Evolutionary conservation across 2,329 filamentous ascomycete species (phyloP).

Genomic region (Chaetomium olivaceum): DNA sequence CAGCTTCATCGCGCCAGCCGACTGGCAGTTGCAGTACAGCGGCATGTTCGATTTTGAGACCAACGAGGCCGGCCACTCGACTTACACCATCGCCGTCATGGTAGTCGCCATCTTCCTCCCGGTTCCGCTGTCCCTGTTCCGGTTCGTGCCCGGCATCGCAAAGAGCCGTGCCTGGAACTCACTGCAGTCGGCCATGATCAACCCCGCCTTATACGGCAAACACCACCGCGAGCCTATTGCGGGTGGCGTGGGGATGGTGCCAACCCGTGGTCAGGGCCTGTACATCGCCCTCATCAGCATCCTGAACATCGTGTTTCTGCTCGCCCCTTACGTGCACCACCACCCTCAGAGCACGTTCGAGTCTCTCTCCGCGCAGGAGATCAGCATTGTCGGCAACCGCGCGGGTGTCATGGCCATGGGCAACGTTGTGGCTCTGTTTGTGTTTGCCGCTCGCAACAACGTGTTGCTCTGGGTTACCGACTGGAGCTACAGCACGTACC

Average conservation of each 20-base stretch:
- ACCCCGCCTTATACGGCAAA: slow-evolving; percentile 38
- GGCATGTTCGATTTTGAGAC: slow-evolving; percentile 54
- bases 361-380: slow-evolving; percentile 29
- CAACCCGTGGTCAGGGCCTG: slow-evolving; percentile 40
- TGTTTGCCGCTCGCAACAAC: slow-evolving; percentile 42
- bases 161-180: slow-evolving; percentile 33
- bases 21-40: slow-evolving; percentile 48
- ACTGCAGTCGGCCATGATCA: slow-evolving; percentile 37
- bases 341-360: slow-evolving; percentile 36
- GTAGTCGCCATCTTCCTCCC: slow-evolving; percentile 36
- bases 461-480: slow-evolving; percentile 40
- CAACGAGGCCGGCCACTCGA: slow-evolving; percentile 41
- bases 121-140: slow-evolving; percentile 35
- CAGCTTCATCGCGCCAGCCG: slow-evolving; percentile 35
- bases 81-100: slow-evolving; percentile 34
- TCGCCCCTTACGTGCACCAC: slow-evolving; percentile 36
- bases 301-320: slow-evolving; percentile 40
- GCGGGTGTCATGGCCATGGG: slow-evolving; percentile 40
- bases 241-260: slow-evolving; percentile 32
- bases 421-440: slow-evolving; percentile 38
- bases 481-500: slow-evolving; percentile 42
- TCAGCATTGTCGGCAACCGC: slow-evolving; percentile 31
- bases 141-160: slow-evolving; percentile 38
- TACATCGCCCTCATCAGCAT: slow-evolving; percentile 40
- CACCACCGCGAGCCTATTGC: slow-evolving; percentile 39